These are phyloP conservation scores for Salix koriyanagi DNA, from an alignment of 345 rosid species.

Conservation along the genomic window DNA sequence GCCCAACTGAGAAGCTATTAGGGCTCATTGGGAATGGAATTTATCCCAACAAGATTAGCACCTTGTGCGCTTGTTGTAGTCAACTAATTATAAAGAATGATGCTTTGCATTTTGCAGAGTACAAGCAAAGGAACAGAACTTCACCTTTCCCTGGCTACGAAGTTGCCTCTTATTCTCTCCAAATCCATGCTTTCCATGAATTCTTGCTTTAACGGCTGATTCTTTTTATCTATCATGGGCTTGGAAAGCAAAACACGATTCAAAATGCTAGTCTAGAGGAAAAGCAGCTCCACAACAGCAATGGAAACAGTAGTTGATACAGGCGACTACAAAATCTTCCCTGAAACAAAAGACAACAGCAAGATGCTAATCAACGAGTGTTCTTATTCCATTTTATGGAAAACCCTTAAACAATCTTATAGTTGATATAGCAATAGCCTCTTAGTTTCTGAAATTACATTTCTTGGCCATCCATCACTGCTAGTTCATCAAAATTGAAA, in stretches of 20 bases:
- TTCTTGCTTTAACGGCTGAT: background rate
- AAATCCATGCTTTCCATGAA: background rate
- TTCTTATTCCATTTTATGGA: background rate
- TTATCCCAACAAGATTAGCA: background rate
- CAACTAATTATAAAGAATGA: background rate
- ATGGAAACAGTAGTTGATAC: background rate
- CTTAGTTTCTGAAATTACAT: background rate
- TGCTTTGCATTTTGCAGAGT: conserved; percentile 5
- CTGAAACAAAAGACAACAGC: background rate
- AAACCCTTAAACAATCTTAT: background rate
- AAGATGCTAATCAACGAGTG: background rate
- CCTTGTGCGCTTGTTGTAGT: background rate
- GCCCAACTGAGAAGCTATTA: background rate
- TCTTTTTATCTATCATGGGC: background rate
- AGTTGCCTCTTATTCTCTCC: conserved; percentile 6
- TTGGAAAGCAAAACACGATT: background rate
- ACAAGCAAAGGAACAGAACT: conserved; percentile 1
- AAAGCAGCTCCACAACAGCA: background rate
- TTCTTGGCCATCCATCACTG: background rate
- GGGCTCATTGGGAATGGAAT: background rate
- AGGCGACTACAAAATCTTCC: background rate
- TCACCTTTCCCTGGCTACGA: conserved; percentile 12
- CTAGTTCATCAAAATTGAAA: background rate
- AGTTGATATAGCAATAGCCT: too few species aligned
- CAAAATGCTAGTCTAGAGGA: conserved; percentile 1